Conservation (phyloP, 345 rosid species). For the Garcia nutans region DNA sequence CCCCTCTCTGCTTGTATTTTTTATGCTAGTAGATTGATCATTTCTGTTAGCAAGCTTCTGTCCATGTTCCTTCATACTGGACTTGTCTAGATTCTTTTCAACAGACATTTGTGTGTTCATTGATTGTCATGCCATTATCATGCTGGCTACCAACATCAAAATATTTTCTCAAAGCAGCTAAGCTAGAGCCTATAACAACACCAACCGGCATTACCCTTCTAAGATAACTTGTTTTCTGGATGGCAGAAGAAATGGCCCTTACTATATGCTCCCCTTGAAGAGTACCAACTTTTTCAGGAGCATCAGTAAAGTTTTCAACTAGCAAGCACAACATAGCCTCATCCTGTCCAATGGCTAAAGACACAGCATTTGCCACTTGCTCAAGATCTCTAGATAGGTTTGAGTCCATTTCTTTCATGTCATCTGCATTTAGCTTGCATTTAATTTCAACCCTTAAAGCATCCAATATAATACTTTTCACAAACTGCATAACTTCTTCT, state of each 20-base stretch:
- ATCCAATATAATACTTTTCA: slow-evolving; percentile 58
- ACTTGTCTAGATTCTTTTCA: slow-evolving; percentile 20
- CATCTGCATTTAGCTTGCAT: slow-evolving; percentile 59
- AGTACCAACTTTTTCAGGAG: slow-evolving; percentile 51
- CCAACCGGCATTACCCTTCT: slow-evolving; percentile 76
- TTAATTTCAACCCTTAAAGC: slow-evolving; percentile 71
- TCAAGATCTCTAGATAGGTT: slow-evolving; percentile 61
- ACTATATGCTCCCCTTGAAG: slow-evolving; percentile 56
- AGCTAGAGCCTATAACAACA: slow-evolving; percentile 76
- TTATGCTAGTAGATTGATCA: slow-evolving; percentile 23
- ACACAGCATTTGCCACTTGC: slow-evolving; percentile 63
- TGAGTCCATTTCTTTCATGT: slow-evolving; percentile 53
- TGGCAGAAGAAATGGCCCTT: slow-evolving; percentile 67
- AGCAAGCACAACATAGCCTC: slow-evolving; percentile 40
- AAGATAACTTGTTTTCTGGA: slow-evolving; percentile 60
- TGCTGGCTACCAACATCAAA: slow-evolving; percentile 50
- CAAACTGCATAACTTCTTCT: slow-evolving; percentile 51
- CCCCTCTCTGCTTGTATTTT: slow-evolving; percentile 25
- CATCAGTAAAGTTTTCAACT: slow-evolving; percentile 29
- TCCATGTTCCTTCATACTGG: slow-evolving; percentile 17
- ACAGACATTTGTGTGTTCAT: slow-evolving; percentile 21
- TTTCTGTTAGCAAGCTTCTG: slow-evolving; percentile 20
- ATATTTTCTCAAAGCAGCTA: slow-evolving; percentile 81
- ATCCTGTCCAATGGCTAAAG: slow-evolving; percentile 46
- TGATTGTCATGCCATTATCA: slow-evolving; percentile 28